phyloP scores from a whole-genome alignment of 2,329 filamentous ascomycete genomes.

The Penicillium sp. region DNA sequence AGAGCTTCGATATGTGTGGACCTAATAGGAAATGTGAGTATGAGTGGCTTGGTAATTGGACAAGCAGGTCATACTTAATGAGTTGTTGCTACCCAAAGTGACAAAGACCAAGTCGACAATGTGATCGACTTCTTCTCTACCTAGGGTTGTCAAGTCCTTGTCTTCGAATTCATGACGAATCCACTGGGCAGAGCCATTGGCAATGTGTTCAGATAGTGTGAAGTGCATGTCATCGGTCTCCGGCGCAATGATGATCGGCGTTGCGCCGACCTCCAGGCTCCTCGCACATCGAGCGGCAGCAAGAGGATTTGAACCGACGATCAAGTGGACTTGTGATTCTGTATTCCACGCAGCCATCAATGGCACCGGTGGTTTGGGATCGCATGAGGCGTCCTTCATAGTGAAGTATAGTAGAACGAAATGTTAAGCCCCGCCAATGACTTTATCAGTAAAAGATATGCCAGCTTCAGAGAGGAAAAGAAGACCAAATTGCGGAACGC shows the following conservation, averaged over 20 bases:
- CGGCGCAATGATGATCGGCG: constrained; percentile 73
- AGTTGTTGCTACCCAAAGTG: constrained; percentile 56
- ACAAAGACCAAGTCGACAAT: constrained; percentile 94
- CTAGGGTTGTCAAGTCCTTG: constrained; percentile 68
- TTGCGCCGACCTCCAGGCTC: constrained; percentile 77
- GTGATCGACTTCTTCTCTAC: constrained; percentile 71
- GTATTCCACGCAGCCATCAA: constrained; percentile 42
- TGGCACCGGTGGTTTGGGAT: constrained; percentile 21
- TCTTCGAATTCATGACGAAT: constrained; percentile 60
- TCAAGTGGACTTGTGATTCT: constrained; percentile 63
- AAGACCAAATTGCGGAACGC: not conserved
- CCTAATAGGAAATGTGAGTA: constrained; percentile 40
- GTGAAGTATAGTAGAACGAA: constrained; percentile 17
- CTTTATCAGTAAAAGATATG: not conserved
- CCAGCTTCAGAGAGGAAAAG: not conserved
- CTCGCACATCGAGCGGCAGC: constrained; percentile 80
- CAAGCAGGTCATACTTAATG: constrained; percentile 44
- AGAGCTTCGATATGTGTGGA: constrained; percentile 68
- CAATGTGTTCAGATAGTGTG: constrained; percentile 47
- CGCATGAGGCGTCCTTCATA: constrained; percentile 32
- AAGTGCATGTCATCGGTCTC: constrained; percentile 60
- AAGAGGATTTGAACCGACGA: constrained; percentile 81
- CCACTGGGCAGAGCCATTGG: constrained; percentile 42
- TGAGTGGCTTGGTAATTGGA: constrained; percentile 30
- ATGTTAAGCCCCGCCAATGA: constrained; percentile 11